Base-by-base conservation (phyloP, 805 yeast species). In the Yamadazyma ubonensis region DNA sequence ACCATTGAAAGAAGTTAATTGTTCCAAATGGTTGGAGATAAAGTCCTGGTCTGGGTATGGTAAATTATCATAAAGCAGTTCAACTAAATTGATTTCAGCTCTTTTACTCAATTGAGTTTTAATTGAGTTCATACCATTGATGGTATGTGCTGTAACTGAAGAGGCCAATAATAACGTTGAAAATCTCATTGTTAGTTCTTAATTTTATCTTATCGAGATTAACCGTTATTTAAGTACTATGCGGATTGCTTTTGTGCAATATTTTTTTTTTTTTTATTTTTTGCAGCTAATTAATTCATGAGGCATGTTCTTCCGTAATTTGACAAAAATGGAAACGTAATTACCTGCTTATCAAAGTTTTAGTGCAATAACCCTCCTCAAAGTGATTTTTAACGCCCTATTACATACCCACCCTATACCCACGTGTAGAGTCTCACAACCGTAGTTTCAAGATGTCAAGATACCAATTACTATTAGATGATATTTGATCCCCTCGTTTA, bases 1-100 rank as follows among this genome's bases (percentile, higher is more conserved):
- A 11, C 69, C 69, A 40, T 63, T 61, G 50, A 46, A 57, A 15
- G 39, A 41, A 20, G 52, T 51, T 52, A 67, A 60, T 30, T 56
- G 46, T 19, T 41, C 50, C 41, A 64, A 49, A 41, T 63, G 61
- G 27, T 42, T 39, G 28, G 48, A 48, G 33, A 67, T 52, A 41
- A 53, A 66, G 38, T 66, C 68, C 9, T 41, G 44, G 21, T 65
- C 66, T 5, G 47, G 33, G 12, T 38, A 47, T 8, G 53, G 38
- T 33, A 67, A 56, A 18, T 51, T 48, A 4, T 45, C 47, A 42
- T 52, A 59, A 5, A 65, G 48, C n/a, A 41, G 33, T 33, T 63
- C 65, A 11, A 65, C 50, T 20, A 52, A 51, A 29, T 54, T 54
- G 16, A 41, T 25, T 11, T 48, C 51, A 27, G 42, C 48, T 47